Base-by-base conservation (phyloP, 1,284 basidiomycete genomes). In the Ceraceosorus bombacis region DNA sequence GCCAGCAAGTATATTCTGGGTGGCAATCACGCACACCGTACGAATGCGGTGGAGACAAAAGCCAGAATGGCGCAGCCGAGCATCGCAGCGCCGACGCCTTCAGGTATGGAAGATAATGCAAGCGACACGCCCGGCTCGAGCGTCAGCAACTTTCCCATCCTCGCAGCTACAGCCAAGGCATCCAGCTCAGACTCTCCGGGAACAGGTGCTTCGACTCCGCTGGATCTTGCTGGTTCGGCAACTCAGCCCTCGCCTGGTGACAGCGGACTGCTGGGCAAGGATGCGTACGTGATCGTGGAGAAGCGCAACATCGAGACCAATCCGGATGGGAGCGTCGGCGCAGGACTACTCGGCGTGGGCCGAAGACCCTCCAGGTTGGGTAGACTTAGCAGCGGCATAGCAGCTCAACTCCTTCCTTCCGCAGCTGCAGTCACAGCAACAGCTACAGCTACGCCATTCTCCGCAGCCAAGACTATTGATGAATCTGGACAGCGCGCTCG, bases 301-400 rank as follows among this genome's bases (percentile, higher is more conserved):
- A 84, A 83, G 74, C 76, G 81, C 41, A 81, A 80, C 51, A 54
- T 64, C 43, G 63, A 84, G 71, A 81, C 83, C 65, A 83, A 83
- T 59, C 80, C 81, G 7, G 6, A 27, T 0, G 50, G 12, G 50
- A 55, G 54, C 17, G 46, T 37, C 9, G 12, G 41, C 40, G 36
- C 46, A 41, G 15, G 60, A 50, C 53, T 59, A 37, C 51, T 62
- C 4, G 46, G 59, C 4, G 54, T 62, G 7, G 61, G 63, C 5
- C 64, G 70, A 9, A 49, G 70, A 48, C 67, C 70, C 4, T 70
- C 68, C 3, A 55, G 68, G 9, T 55, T 72, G 37, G 62, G 65
- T 15, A 60, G 67, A 8, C 63, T 72, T 40, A 60, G 61, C 37
- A 61, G 64, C 5, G 65, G 64, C 6, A 17, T 41, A 12, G 41